Percentiles rank a stretch among this genome's conserved stretches.
Evolutionary conservation across 176 grass and related monocot species (phyloP).

Genomic region (Elaeis guineensis): DNA sequence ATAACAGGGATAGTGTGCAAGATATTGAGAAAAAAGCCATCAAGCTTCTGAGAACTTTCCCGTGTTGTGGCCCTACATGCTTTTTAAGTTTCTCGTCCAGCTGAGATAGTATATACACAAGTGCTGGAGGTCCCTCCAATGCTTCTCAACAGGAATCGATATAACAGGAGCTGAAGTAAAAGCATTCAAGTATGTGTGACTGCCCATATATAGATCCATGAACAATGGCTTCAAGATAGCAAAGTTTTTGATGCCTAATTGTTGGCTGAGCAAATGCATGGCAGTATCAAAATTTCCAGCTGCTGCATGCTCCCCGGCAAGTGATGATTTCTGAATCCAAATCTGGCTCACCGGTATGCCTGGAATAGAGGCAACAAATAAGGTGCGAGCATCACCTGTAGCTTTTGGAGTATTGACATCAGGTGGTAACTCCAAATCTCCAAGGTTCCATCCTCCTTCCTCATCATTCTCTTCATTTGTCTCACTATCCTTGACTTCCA

Average conservation of each 20-base stretch:
- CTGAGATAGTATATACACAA: constrained; percentile 73
- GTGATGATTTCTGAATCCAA: constrained; percentile 94
- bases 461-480: constrained; percentile 56
- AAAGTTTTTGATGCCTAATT: constrained; percentile 92
- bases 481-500: constrained; percentile 43
- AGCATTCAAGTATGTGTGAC: constrained; percentile 63
- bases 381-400: constrained; percentile 23
- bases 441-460: constrained; percentile 87
- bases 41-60: constrained; percentile 82
- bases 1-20: constrained; percentile 71
- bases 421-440: constrained; percentile 82
- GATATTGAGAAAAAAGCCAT: constrained; percentile 76
- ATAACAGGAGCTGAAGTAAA: constrained; percentile 52
- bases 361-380: constrained; percentile 65
- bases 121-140: constrained; percentile 70
- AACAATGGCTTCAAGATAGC: constrained; percentile 73
- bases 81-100: constrained; percentile 84
- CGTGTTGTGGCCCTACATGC: constrained; percentile 70
- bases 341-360: constrained; percentile 91
- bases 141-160: constrained; percentile 80
- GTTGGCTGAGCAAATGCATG: constrained; percentile 73
- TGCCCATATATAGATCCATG: constrained; percentile 69
- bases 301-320: constrained; percentile 85
- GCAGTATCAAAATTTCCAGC: constrained; percentile 90
- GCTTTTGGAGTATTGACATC: constrained; percentile 68